Conservation (phyloP, 495 filamentous ascomycete genomes). For the Penicillium cataractarum region DNA sequence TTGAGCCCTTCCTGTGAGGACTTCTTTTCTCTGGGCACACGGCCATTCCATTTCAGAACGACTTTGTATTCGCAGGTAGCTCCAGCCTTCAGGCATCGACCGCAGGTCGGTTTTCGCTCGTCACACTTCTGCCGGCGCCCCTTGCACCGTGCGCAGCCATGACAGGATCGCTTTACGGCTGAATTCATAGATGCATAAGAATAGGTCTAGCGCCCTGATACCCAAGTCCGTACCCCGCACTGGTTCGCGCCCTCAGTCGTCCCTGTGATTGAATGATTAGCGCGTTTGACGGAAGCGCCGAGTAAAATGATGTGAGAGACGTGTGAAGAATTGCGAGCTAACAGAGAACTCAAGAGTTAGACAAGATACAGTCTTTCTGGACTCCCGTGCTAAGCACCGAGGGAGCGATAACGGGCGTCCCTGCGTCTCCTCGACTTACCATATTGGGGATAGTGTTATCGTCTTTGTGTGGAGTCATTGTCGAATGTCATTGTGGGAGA, state of each 20-base stretch:
- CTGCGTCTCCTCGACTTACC: slow-evolving; percentile 20
- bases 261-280: not conserved
- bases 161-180: slow-evolving; percentile 13
- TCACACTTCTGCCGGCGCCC: slow-evolving; percentile 26
- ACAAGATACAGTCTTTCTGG: not conserved
- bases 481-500: not conserved
- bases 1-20: not conserved
- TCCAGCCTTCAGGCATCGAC: slow-evolving; percentile 16
- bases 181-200: not conserved
- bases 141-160: slow-evolving; percentile 23
- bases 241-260: not conserved
- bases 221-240: slow-evolving; percentile 4
- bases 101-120: slow-evolving; percentile 17
- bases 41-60: slow-evolving; percentile 23
- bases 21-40: slow-evolving; percentile 17
- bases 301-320: not conserved
- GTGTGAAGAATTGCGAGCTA: not conserved
- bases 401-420: not conserved
- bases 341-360: not conserved
- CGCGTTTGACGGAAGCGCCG: not conserved
- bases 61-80: slow-evolving; percentile 19
- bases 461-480: not conserved
- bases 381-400: not conserved
- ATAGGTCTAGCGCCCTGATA: not conserved
- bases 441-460: slow-evolving; percentile 15